Percentiles rank a stretch among this genome's conserved stretches.
These are phyloP conservation scores for Trapa bicornis DNA, from an alignment of 345 rosid genomes.

Conservation along the genomic window DNA sequence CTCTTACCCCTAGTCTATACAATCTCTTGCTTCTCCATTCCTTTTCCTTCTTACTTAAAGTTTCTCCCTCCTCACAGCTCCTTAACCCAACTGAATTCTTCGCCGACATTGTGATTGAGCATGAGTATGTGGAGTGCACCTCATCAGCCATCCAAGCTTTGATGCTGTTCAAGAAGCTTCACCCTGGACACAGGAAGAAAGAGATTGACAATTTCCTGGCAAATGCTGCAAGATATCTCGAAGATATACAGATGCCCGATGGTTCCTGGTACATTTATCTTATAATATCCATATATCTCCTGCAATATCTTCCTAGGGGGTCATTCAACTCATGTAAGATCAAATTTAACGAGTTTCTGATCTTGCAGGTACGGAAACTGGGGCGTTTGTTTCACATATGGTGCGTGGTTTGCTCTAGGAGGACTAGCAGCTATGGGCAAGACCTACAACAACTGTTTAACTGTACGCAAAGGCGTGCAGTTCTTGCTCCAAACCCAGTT, in stretches of 20 bases:
- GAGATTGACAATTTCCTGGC: constrained; percentile 26
- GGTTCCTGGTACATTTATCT: constrained; percentile 32
- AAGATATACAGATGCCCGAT: constrained; percentile 9
- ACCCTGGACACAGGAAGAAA: constrained; percentile 28
- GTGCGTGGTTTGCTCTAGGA: constrained; percentile 36
- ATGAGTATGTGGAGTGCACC: constrained; percentile 39
- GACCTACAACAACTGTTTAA: constrained; percentile 8
- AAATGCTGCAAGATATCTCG: constrained; percentile 21
- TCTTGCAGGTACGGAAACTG: constrained; percentile 27
- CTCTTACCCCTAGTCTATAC: background rate
- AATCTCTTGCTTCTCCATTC: background rate
- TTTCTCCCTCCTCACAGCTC: constrained; percentile 12
- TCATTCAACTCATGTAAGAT: background rate
- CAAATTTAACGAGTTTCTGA: background rate
- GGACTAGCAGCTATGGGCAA: constrained; percentile 22
- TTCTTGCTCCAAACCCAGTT: constrained; percentile 32
- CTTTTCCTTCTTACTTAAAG: background rate
- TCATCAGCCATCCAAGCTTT: constrained; percentile 30
- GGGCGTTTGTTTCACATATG: constrained; percentile 37
- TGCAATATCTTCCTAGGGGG: background rate
- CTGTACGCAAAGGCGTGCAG: constrained; percentile 19
- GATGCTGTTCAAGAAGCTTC: constrained; percentile 26
- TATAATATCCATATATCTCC: background rate
- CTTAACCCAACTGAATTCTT: constrained; percentile 44
- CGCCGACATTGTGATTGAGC: constrained; percentile 22